Percentiles rank a stretch among this genome's conserved stretches.
phyloP scores from a whole-genome alignment of 257 asterid genomes.

The Ballota nigra region DNA sequence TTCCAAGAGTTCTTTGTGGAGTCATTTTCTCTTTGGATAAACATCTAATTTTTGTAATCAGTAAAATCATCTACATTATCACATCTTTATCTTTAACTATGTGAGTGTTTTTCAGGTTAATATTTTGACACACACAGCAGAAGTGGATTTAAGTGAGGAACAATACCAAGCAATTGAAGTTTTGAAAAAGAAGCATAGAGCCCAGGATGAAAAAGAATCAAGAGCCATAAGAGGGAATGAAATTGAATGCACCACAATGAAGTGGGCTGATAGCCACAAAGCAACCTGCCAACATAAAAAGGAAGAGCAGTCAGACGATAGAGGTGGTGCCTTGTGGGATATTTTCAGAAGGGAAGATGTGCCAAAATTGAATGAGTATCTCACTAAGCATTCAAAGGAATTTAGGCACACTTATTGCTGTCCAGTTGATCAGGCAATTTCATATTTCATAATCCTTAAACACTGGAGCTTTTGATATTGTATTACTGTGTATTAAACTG shows the following conservation, averaged over 20 bases:
- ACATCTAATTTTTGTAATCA: neutral
- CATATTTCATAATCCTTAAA: neutral
- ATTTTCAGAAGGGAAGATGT: slow-evolving; percentile 91
- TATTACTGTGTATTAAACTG: slow-evolving; percentile 6
- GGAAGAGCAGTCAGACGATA: slow-evolving; percentile 30
- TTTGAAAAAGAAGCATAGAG: slow-evolving; percentile 68
- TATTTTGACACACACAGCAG: slow-evolving; percentile 84
- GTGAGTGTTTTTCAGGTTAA: slow-evolving; percentile 54
- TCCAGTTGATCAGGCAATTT: slow-evolving; percentile 68
- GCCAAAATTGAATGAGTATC: slow-evolving; percentile 69
- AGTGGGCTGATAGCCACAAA: neutral
- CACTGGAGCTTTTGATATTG: neutral
- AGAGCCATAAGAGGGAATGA: slow-evolving; percentile 15
- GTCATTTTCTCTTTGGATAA: neutral
- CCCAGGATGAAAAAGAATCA: slow-evolving; percentile 65
- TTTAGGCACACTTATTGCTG: slow-evolving; percentile 84
- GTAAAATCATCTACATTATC: neutral
- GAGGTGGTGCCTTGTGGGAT: slow-evolving; percentile 89
- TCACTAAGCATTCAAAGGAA: slow-evolving; percentile 60
- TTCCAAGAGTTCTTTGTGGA: neutral
- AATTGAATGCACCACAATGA: neutral
- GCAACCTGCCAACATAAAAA: neutral
- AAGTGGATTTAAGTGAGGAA: slow-evolving; percentile 50
- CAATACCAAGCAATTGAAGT: slow-evolving; percentile 53
- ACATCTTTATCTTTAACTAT: neutral